Conservation (phyloP, 169 alveolate species). For the Blepharisma undulans region DNA sequence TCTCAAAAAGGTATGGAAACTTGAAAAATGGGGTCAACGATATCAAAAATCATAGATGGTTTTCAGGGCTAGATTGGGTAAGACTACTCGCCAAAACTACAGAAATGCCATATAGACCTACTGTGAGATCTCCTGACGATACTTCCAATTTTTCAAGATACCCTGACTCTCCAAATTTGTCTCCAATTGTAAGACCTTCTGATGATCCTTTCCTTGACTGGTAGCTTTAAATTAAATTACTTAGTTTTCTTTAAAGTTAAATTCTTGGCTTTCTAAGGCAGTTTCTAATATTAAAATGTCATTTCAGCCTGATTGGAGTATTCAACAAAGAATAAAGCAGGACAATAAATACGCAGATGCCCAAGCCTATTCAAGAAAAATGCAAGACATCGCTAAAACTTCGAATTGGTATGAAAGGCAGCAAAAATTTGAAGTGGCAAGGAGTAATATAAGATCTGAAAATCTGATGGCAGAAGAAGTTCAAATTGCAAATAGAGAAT, state of each 20-base stretch:
- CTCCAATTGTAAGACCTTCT: conserved; percentile 63
- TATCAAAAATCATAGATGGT: conserved; percentile 89
- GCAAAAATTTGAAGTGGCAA: conserved; percentile 57
- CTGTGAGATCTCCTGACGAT: conserved; percentile 66
- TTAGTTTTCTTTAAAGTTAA: background rate
- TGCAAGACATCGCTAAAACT: conserved; percentile 64
- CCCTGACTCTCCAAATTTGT: conserved; percentile 68
- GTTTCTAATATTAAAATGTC: conserved; percentile 20
- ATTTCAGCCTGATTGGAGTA: conserved; percentile 24
- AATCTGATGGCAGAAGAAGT: conserved; percentile 44
- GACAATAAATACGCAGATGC: conserved; percentile 25
- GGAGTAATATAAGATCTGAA: conserved; percentile 54
- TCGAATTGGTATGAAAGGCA: conserved; percentile 69
- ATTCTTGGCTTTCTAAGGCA: background rate
- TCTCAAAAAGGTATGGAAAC: conserved; percentile 80
- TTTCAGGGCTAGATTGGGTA: conserved; percentile 78
- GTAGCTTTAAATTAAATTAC: conserved; percentile 43
- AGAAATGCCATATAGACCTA: conserved; percentile 71
- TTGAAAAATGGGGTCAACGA: conserved; percentile 81
- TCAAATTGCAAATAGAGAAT: conserved; percentile 52
- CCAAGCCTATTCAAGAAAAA: conserved; percentile 39
- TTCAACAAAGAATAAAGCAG: conserved; percentile 28
- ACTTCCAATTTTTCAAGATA: conserved; percentile 63
- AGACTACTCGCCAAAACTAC: conserved; percentile 50
- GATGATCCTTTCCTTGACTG: conserved; percentile 82